A percentile compares a stretch with the other conserved stretches of the same genome.
Evolutionary conservation across 2,329 filamentous ascomycete genomes (phyloP).

Genomic region (Sarocladiaceae sp.): DNA sequence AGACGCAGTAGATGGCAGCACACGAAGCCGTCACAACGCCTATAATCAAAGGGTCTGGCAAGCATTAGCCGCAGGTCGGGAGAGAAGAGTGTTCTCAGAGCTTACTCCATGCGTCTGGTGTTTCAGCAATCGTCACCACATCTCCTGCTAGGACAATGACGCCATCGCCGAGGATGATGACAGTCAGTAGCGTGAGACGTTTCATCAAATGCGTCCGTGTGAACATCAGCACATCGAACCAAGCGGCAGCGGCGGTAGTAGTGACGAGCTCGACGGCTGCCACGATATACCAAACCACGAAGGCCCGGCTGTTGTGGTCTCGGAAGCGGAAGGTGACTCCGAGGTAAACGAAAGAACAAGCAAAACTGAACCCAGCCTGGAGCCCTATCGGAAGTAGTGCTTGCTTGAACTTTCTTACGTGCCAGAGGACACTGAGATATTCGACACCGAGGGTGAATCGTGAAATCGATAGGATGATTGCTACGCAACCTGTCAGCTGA

Average conservation of each 20-base stretch:
- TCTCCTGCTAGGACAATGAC: slow-evolving; percentile 50
- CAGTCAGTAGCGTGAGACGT: slow-evolving; percentile 55
- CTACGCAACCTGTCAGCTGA: slow-evolving; percentile 14
- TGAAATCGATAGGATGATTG: slow-evolving; percentile 44
- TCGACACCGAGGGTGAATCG: slow-evolving; percentile 47
- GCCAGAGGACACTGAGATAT: slow-evolving; percentile 41
- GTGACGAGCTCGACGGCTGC: slow-evolving; percentile 45
- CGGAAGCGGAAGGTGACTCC: slow-evolving; percentile 34
- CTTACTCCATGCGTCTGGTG: slow-evolving; percentile 33
- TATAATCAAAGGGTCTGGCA: slow-evolving; percentile 29
- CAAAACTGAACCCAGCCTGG: slow-evolving; percentile 29
- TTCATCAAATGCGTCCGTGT: slow-evolving; percentile 57
- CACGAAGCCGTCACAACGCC: slow-evolving; percentile 31
- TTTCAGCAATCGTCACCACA: slow-evolving; percentile 44
- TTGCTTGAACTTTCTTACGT: slow-evolving; percentile 33
- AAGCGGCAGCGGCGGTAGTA: slow-evolving; percentile 46
- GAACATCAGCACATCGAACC: slow-evolving; percentile 52
- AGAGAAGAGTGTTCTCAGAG: not conserved
- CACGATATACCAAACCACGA: slow-evolving; percentile 45
- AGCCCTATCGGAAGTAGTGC: slow-evolving; percentile 28
- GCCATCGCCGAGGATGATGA: slow-evolving; percentile 62
- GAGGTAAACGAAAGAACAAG: slow-evolving; percentile 31
- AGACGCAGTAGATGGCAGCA: slow-evolving; percentile 36
- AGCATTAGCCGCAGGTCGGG: slow-evolving; percentile 11
- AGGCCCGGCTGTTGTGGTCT: slow-evolving; percentile 25